phyloP scores from a whole-genome alignment of 2,329 filamentous ascomycete species.

The Davidsoniella eucalypti region DNA sequence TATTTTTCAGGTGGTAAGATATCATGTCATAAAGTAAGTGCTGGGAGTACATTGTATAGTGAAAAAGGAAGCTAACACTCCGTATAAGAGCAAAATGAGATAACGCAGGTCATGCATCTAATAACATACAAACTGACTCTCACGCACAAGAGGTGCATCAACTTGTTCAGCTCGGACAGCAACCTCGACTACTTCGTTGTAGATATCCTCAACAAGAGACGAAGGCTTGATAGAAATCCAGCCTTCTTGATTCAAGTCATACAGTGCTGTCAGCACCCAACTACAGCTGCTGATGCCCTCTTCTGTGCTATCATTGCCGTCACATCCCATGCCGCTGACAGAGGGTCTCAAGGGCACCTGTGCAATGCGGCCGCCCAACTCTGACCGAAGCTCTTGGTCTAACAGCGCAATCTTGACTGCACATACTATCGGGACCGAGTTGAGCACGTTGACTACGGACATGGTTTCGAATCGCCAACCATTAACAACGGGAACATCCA shows the following conservation, averaged over 20 bases:
- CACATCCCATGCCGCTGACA: background rate
- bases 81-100: too few relatives aligned
- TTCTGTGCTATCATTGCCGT: constrained; percentile 9
- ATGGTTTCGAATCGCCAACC: constrained; percentile 6
- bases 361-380: constrained; percentile 5
- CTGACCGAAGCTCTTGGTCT: constrained; percentile 3
- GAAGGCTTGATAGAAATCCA: constrained; percentile 10
- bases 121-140: constrained; percentile 4
- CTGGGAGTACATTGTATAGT: too few relatives aligned
- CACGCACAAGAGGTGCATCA: constrained; percentile 7
- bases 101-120: background rate
- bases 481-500: background rate
- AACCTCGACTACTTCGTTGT: constrained; percentile 9
- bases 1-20: too few relatives aligned
- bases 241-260: constrained; percentile 10
- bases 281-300: constrained; percentile 10
- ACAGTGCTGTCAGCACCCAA: constrained; percentile 7
- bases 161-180: constrained; percentile 5
- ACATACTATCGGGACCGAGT: constrained; percentile 7
- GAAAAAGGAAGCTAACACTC: too few relatives aligned
- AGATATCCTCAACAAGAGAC: constrained; percentile 1
- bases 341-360: constrained; percentile 1
- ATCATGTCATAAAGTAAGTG: too few relatives aligned
- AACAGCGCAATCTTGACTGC: constrained; percentile 7
- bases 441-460: constrained; percentile 4